A percentile compares a stretch with the other conserved stretches of the same genome.
These are phyloP conservation scores for Oryza meridionalis DNA, from an alignment of 176 grass and related monocot species.

Conservation along the genomic window DNA sequence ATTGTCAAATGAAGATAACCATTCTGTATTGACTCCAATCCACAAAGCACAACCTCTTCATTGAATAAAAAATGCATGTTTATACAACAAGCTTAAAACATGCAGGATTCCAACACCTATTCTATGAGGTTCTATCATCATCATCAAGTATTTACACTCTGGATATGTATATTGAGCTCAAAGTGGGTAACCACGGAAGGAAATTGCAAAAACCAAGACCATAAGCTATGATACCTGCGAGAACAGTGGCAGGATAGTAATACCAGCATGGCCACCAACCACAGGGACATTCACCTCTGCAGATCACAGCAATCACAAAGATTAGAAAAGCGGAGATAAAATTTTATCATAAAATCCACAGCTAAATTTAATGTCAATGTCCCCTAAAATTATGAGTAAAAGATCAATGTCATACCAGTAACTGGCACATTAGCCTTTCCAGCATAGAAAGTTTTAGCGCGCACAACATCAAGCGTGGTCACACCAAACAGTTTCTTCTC, in stretches of 20 bases:
- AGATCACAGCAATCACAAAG: conserved; percentile 13
- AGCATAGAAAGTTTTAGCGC: conserved; percentile 92
- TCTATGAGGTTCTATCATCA: neutral
- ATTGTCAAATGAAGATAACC: neutral
- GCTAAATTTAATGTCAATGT: neutral
- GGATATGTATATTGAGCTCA: neutral
- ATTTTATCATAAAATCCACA: neutral
- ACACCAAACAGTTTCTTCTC: conserved; percentile 93
- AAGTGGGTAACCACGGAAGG: neutral
- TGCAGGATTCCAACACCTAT: neutral
- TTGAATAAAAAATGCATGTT: neutral
- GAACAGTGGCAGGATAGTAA: conserved; percentile 87
- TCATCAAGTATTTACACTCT: neutral
- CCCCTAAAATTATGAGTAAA: neutral
- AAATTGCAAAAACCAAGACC: neutral
- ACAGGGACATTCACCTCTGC: conserved; percentile 84
- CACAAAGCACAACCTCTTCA: neutral
- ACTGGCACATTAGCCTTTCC: conserved; percentile 78
- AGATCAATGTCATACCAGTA: conserved; percentile 39
- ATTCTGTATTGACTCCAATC: neutral
- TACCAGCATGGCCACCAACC: conserved; percentile 84
- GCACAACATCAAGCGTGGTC: conserved; percentile 90
- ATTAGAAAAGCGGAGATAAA: no score
- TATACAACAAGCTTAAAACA: neutral
- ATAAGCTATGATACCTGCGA: conserved; percentile 59